phyloP scores from a whole-genome alignment of 768 basidiomycete genomes.

The Cyclocybe cylindracea region DNA sequence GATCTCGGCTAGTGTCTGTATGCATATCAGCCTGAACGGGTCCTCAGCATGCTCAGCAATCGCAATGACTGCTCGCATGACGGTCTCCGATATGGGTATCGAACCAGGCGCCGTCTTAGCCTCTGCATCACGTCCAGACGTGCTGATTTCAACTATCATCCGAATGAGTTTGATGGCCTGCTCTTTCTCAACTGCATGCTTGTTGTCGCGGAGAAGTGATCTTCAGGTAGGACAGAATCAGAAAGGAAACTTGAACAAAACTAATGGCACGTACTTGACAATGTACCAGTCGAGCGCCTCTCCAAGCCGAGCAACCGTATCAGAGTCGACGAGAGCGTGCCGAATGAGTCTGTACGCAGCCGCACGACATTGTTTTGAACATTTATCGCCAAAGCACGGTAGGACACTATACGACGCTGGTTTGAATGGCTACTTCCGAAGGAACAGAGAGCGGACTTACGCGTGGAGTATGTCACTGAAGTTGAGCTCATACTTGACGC shows the following conservation, averaged over 20 bases:
- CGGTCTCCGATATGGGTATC: slow-evolving; percentile 69
- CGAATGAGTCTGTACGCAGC: slow-evolving; percentile 84
- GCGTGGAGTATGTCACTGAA: slow-evolving; percentile 69
- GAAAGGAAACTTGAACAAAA: slow-evolving; percentile 3
- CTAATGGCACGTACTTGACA: slow-evolving; percentile 59
- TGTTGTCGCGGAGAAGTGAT: slow-evolving; percentile 83
- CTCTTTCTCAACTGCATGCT: slow-evolving; percentile 83
- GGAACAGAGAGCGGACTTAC: slow-evolving; percentile 45
- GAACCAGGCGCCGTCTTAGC: slow-evolving; percentile 39
- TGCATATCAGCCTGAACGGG: slow-evolving; percentile 76
- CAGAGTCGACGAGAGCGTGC: slow-evolving; percentile 69
- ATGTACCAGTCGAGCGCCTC: slow-evolving; percentile 87
- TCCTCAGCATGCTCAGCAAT: slow-evolving; percentile 94
- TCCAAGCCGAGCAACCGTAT: slow-evolving; percentile 67
- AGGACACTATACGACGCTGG: slow-evolving; percentile 53
- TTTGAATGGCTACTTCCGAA: neutral
- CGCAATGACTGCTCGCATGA: slow-evolving; percentile 89
- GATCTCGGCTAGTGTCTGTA: slow-evolving; percentile 90
- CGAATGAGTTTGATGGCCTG: slow-evolving; percentile 92
- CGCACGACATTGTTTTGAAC: slow-evolving; percentile 73
- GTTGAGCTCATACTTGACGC: slow-evolving; percentile 76
- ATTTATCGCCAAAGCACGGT: slow-evolving; percentile 74
- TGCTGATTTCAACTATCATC: slow-evolving; percentile 75
- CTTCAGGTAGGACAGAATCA: slow-evolving; percentile 37
- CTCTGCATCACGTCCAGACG: slow-evolving; percentile 50